Conservation (phyloP, 1,139 yeast species). For the Blastobotrys ciferrii region DNA sequence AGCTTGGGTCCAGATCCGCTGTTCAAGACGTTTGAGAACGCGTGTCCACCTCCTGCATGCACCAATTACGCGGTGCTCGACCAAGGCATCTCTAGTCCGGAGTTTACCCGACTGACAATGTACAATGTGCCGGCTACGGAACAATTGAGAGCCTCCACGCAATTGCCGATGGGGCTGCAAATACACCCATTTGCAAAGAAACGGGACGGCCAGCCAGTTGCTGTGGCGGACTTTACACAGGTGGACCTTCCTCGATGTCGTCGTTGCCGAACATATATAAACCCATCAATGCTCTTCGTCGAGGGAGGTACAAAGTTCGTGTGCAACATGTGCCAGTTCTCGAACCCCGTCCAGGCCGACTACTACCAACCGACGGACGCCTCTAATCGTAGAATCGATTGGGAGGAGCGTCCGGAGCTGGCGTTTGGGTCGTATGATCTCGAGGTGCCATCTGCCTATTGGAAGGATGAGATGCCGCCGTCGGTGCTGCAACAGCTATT, state of each 20-base stretch:
- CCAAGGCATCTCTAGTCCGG: conserved; percentile 82
- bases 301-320: conserved; percentile 61
- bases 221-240: conserved; percentile 61
- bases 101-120: conserved; percentile 75
- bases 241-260: conserved; percentile 82
- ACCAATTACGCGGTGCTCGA: conserved; percentile 69
- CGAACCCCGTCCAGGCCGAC: conserved; percentile 66
- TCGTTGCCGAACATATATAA: conserved; percentile 86
- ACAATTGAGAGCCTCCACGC: conserved; percentile 64
- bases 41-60: conserved; percentile 80
- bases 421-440: conserved; percentile 84
- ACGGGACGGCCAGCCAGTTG: conserved; percentile 44
- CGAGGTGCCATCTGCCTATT: conserved; percentile 70
- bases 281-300: conserved; percentile 74
- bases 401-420: conserved; percentile 68
- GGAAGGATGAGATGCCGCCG: conserved; percentile 48
- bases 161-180: conserved; percentile 77
- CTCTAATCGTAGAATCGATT: conserved; percentile 62
- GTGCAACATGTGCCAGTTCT: conserved; percentile 86
- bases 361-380: conserved; percentile 64
- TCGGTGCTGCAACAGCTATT: conserved; percentile 68
- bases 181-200: conserved; percentile 74
- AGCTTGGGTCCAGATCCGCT: conserved; percentile 43
- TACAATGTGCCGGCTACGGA: conserved; percentile 81
- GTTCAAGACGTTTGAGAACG: conserved; percentile 69